phyloP scores from a whole-genome alignment of 495 filamentous ascomycete genomes.

The Neurospora sp. region DNA sequence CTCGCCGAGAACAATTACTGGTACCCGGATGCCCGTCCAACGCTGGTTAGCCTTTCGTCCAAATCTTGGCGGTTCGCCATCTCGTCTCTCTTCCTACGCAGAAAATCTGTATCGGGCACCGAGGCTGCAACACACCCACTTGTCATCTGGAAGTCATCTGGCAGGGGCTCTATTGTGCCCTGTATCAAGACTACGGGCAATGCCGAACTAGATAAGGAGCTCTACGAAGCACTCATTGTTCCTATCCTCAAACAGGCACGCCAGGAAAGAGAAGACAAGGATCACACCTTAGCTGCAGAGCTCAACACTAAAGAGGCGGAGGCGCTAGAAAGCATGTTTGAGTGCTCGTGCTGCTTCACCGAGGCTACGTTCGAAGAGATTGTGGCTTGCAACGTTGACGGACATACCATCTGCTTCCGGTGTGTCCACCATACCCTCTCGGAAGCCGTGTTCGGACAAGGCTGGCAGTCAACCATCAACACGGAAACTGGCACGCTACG shows the following conservation, averaged over 20 bases:
- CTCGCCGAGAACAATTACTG: constrained; percentile 85
- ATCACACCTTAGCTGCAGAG: constrained; percentile 52
- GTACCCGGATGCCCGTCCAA: constrained; percentile 68
- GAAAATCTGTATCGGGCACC: constrained; percentile 49
- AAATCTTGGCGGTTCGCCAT: constrained; percentile 84
- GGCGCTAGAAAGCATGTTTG: constrained; percentile 57
- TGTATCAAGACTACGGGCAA: constrained; percentile 61
- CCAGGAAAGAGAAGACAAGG: constrained; percentile 49
- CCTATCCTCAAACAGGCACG: constrained; percentile 49
- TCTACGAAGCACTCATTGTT: constrained; percentile 55
- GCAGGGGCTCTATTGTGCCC: constrained; percentile 40
- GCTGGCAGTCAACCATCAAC: constrained; percentile 74
- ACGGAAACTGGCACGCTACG: constrained; percentile 58
- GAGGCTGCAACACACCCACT: constrained; percentile 47
- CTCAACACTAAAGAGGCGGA: constrained; percentile 72
- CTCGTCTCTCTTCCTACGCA: constrained; percentile 59
- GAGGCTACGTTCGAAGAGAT: constrained; percentile 74
- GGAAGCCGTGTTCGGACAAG: constrained; percentile 87
- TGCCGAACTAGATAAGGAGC: constrained; percentile 70
- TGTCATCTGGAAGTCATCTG: constrained; percentile 51
- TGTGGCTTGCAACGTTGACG: constrained; percentile 57
- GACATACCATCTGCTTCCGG: constrained; percentile 76
- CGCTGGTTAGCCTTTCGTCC: constrained; percentile 60
- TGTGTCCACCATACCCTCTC: constrained; percentile 71
- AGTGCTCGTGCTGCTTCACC: constrained; percentile 85